Evolutionary conservation across 192 early-diverging fungal species (phyloP).

Genomic region (Borealophlyctis nickersoniae): DNA sequence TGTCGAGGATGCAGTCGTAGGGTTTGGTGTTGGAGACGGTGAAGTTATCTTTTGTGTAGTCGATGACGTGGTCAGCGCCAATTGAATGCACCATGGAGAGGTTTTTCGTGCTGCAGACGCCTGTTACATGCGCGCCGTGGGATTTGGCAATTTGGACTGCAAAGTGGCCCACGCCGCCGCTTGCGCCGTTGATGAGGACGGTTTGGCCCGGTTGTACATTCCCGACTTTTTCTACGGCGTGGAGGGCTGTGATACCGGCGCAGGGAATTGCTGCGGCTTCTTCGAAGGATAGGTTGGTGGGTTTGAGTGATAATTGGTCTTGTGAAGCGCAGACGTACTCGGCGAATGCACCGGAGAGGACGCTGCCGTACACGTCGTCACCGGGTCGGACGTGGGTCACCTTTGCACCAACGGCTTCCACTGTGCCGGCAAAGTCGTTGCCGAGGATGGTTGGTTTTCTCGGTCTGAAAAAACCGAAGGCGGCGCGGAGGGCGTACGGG

Average conservation of each 20-base stretch:
- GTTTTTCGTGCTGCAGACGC: constrained; percentile 51
- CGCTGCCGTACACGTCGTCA: constrained; percentile 24
- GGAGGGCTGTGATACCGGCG: constrained; percentile 49
- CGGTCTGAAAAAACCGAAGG: constrained; percentile 3
- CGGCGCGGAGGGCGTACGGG: constrained; percentile 9
- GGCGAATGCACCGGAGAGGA: constrained; percentile 32
- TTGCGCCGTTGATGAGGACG: constrained; percentile 69
- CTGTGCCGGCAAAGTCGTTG: constrained; percentile 30
- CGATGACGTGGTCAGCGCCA: constrained; percentile 56
- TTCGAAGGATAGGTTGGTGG: constrained; percentile 50
- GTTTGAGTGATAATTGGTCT: constrained; percentile 42
- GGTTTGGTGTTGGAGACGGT: neutral
- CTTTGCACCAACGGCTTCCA: constrained; percentile 19
- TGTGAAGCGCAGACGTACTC: constrained; percentile 47
- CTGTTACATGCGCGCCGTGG: constrained; percentile 51
- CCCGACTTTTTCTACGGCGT: constrained; percentile 60
- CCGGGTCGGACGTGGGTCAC: constrained; percentile 26
- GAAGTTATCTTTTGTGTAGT: constrained; percentile 47
- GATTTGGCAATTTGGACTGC: constrained; percentile 59
- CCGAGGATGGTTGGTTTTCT: constrained; percentile 17
- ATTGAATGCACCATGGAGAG: constrained; percentile 40
- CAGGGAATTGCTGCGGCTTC: constrained; percentile 67
- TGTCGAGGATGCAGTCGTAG: constrained; percentile 6
- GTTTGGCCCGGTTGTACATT: constrained; percentile 48
- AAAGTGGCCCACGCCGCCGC: constrained; percentile 69